Evolutionary conservation across 1,284 basidiomycete genomes (phyloP).

Genomic region (Irpex sp.): DNA sequence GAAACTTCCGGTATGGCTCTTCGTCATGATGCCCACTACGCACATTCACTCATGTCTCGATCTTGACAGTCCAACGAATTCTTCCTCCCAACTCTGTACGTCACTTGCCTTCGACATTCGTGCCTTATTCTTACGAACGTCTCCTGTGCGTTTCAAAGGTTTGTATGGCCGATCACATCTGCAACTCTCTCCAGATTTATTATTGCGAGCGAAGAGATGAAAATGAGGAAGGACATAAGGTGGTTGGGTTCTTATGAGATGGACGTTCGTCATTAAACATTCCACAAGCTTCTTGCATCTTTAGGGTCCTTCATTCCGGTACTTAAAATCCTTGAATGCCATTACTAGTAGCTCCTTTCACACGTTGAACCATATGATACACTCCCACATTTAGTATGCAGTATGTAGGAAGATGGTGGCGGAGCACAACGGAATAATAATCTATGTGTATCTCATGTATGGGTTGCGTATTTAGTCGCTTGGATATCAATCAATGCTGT

Average conservation of each 20-base stretch:
- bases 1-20: background rate
- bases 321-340: too few relatives aligned
- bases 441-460: too few relatives aligned
- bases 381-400: too few relatives aligned
- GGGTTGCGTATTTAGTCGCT: too few relatives aligned
- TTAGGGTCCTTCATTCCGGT: background rate
- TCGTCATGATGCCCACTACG: background rate
- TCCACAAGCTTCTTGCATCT: background rate
- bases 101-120: background rate
- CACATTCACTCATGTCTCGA: background rate
- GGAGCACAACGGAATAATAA: too few relatives aligned
- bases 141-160: background rate
- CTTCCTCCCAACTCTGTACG: background rate
- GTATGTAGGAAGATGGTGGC: too few relatives aligned
- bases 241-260: background rate
- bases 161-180: background rate
- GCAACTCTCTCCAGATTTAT: background rate
- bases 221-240: background rate
- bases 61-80: background rate
- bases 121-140: background rate
- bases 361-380: too few relatives aligned
- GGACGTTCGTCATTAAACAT: background rate
- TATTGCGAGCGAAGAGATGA: background rate
- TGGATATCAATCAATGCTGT: too few relatives aligned
- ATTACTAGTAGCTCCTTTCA: too few relatives aligned